A percentile compares a stretch with the other conserved stretches of the same genome.
These are phyloP conservation scores for Diospyros lotus DNA, from an alignment of 148 eudicot species.

Conservation along the genomic window DNA sequence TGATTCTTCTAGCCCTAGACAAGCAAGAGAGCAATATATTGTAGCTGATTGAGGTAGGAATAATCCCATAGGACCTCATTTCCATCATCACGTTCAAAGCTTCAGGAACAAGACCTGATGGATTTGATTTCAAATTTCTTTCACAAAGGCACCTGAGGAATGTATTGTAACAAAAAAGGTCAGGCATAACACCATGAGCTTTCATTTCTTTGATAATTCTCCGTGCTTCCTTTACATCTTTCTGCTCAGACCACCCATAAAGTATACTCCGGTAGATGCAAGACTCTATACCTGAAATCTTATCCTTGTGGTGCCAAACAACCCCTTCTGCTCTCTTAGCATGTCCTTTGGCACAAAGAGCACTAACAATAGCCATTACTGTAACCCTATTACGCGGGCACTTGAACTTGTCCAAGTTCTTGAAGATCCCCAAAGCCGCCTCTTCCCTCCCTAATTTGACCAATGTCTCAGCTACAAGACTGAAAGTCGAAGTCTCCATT, in stretches of 20 bases:
- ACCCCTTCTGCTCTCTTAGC: conserved; percentile 55
- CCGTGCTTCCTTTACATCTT: conserved; percentile 55
- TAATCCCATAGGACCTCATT: conserved; percentile 44
- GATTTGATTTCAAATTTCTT: conserved; percentile 42
- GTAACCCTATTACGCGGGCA: conserved; percentile 46
- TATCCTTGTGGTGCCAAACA: conserved; percentile 43
- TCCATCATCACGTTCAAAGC: conserved; percentile 61
- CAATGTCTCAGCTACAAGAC: conserved; percentile 38
- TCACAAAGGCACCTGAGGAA: conserved; percentile 57
- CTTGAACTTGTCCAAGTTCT: conserved; percentile 46
- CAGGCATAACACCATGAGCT: conserved; percentile 38
- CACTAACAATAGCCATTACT: conserved; percentile 43
- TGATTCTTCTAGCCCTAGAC: conserved; percentile 48
- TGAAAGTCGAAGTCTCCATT: conserved; percentile 46
- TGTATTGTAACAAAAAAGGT: conserved; percentile 55
- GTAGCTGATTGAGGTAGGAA: conserved; percentile 47
- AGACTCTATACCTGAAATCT: conserved; percentile 38
- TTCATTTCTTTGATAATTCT: conserved; percentile 52
- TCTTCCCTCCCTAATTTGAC: conserved; percentile 54
- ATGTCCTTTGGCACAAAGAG: conserved; percentile 58
- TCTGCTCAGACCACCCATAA: conserved; percentile 53
- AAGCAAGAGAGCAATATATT: conserved; percentile 54
- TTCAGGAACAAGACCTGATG: conserved; percentile 65
- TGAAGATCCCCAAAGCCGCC: conserved; percentile 63
- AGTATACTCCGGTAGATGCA: conserved; percentile 52